Evolutionary conservation across 306 rosid species (phyloP), one percentile per base, ranked within the genome.

Genomic region (Arachis stenosperma): DNA sequence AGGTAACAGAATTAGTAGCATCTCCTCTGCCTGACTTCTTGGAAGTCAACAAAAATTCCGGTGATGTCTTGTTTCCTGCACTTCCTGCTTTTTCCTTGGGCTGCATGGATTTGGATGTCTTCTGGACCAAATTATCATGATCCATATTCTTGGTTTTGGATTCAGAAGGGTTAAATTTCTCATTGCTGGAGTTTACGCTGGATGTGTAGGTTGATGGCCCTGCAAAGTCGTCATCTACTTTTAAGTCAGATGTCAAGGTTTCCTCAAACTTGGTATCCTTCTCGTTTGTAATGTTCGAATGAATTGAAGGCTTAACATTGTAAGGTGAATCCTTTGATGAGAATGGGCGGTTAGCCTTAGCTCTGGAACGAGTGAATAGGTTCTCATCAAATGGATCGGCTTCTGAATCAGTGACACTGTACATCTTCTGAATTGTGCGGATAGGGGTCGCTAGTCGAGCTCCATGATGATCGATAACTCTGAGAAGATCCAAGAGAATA

Each of bases 391-490:
- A 91, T 58, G 96, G 89, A 71, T 85, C 83, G 39, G 75, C 79
- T 72, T 90, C 98, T 84, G 90, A 51, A 78, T 91, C 97, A 69
- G 79, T 63, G 48, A 88, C 97, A 17, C 88, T 62, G 74, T 78
- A 85, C 65, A 86, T 77, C 81, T 86, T 91, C 85, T 90, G 98
- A 71, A 95, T 80, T 15, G 99, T 95, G 85, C 99, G 96, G 75
- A 95, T 88, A 14, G 97, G 98, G 10, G 98, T 95, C 52, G 99
- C 99, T 37, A 95, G 86, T 79, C 92, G 87, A 61, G 93, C 99
- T 77, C 81, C 78, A 57, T 95, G 98, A 82, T 95, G 97, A 80
- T 90, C 81, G 76, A 95, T 79, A 52, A 95, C 98, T 85, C 86
- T 86, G 58, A 95, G 92, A 75, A 95, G 96, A 86, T 95, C 99